Base-by-base conservation (phyloP, 192 early-diverging fungal genomes). In the Backusella tarrabulga region DNA sequence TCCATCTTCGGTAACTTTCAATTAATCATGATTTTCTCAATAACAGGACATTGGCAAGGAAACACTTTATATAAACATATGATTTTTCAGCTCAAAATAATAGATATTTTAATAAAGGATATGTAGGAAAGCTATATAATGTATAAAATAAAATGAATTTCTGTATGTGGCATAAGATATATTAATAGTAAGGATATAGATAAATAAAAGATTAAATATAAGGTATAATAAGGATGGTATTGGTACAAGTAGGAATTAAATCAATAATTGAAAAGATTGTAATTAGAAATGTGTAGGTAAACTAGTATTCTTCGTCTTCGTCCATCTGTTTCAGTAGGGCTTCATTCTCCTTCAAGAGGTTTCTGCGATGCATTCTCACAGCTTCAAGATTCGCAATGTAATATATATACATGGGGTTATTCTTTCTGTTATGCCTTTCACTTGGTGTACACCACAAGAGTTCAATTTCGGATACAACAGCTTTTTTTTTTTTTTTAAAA, bases 391-490 rank as follows among this genome's bases (percentile, higher is more conserved):
- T 67, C 4, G 74, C 74, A 68, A 75, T 66, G 34, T 75, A 75
- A 8, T 75, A 75, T 17, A 75, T 68, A 50, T 75, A 75, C 11
- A 32, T 67, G 7, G 74, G 74, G 5, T 75, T 66, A 29, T 67
- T 67, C 32, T 34, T 75, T 75, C 66, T 26, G 32, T 40, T 75
- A 68, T 66, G 66, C 19, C 63, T 63, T 67, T 42, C 63, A 32
- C 26, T 19, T 14, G 23, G 21, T 12, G 36, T 42, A 3, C 74
- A 75, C 74, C 74, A 75, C 21, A 66, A 23, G n/a, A 75, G 26
- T 42, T 75, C 74, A 44, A 75, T 75, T 44, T 75, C 74, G 0
- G 74, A 42, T 42, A 75, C 23, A 14, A 63, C 56, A 41, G 56
- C 74, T 75, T 44, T 44, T 44, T 44, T 44, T 75, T 44, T 44